Percentiles rank a stretch among this genome's conserved stretches.
These are phyloP conservation scores for Kokia cookei DNA, from an alignment of 441 rosid species.

Conservation along the genomic window DNA sequence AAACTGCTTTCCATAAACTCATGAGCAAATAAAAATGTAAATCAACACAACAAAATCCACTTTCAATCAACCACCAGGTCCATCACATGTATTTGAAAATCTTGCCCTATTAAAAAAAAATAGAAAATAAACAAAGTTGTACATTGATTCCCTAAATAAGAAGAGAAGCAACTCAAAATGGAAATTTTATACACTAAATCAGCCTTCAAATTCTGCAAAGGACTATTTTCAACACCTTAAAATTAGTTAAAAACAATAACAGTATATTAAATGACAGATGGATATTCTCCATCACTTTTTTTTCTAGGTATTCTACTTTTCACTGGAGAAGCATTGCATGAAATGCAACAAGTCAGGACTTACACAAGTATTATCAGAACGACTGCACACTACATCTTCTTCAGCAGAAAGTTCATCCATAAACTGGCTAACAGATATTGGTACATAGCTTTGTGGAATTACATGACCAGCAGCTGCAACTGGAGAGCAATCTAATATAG, in stretches of 20 bases:
- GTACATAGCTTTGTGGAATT: slow-evolving; percentile 85
- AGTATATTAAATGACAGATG: neutral
- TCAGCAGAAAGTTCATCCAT: slow-evolving; percentile 97
- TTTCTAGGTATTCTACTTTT: neutral
- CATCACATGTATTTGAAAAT: neutral
- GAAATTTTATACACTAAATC: neutral
- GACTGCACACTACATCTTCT: slow-evolving; percentile 60
- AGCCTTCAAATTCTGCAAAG: neutral
- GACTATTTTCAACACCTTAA: neutral
- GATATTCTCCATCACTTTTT: neutral
- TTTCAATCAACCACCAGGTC: neutral
- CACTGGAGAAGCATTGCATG: neutral
- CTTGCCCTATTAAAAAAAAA: neutral
- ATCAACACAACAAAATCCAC: neutral
- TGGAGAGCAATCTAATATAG: slow-evolving; percentile 90
- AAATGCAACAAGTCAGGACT: slow-evolving; percentile 23
- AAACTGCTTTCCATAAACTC: neutral
- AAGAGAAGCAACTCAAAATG: neutral
- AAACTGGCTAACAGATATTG: slow-evolving; percentile 92
- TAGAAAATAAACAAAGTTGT: neutral
- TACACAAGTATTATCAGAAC: slow-evolving; percentile 60
- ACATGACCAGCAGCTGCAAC: slow-evolving; percentile 92
- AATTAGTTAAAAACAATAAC: neutral
- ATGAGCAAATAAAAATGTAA: neutral
- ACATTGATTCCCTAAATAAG: neutral